A percentile compares a stretch with the other conserved stretches of the same genome.
phyloP scores from a whole-genome alignment of 768 basidiomycete genomes.

The Phlegmacium glaucopus region DNA sequence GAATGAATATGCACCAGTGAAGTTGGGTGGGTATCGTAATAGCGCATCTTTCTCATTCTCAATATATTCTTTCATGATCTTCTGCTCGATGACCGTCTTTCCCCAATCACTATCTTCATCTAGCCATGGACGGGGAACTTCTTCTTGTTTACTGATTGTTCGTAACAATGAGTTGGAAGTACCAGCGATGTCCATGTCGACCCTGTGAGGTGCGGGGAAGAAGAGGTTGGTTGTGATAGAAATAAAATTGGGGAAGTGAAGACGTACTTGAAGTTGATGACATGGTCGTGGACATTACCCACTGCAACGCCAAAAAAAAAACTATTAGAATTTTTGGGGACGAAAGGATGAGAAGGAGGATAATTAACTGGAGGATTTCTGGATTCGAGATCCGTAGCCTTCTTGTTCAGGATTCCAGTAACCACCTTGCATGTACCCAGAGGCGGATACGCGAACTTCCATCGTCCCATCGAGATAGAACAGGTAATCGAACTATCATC shows the following conservation, averaged over 20 bases:
- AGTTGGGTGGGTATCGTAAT: constrained; percentile 50
- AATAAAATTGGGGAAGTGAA: neutral
- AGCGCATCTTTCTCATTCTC: constrained; percentile 48
- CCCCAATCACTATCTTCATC: constrained; percentile 57
- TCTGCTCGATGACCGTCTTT: constrained; percentile 48
- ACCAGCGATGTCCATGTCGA: constrained; percentile 65
- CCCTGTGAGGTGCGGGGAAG: constrained; percentile 23
- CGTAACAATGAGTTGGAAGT: constrained; percentile 53
- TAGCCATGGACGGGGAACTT: constrained; percentile 51
- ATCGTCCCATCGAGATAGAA: constrained; percentile 67
- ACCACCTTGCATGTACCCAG: constrained; percentile 66
- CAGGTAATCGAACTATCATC: constrained; percentile 61
- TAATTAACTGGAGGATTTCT: constrained; percentile 49
- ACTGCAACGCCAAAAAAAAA: constrained; percentile 35
- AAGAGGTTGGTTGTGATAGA: neutral
- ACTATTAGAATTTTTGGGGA: neutral
- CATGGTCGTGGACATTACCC: constrained; percentile 67
- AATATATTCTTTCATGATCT: constrained; percentile 44
- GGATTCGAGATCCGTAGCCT: constrained; percentile 52
- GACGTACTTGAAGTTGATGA: constrained; percentile 57
- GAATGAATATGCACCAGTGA: constrained; percentile 54
- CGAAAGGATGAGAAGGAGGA: neutral
- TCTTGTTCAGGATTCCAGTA: constrained; percentile 50
- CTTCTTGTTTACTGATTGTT: constrained; percentile 47
- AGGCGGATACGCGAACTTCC: constrained; percentile 65